Base-by-base conservation (phyloP, 257 asterid genomes). In the Scutellaria minor region DNA sequence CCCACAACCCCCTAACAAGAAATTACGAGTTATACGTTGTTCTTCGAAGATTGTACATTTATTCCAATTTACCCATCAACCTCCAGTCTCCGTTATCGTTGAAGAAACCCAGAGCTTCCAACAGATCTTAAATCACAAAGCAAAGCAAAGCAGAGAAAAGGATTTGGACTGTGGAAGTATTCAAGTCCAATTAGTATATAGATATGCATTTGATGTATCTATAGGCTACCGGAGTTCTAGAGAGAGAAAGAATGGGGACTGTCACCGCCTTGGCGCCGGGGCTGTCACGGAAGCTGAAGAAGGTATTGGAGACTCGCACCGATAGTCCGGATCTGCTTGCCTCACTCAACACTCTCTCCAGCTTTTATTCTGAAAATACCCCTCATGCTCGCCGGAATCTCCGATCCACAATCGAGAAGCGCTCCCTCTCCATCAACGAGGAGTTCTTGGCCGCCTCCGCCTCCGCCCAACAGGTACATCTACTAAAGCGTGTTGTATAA, bases 201-300 rank as follows among this genome's bases (percentile, higher is more conserved):
- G 14, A 45, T 57, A 14, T 55, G n/a, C 64, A 46, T 9, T 66
- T 58, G 6, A 66, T 75, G 75, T 64, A 73, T 73, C 57, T 58
- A 35, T 79, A 64, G 62, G 63, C 76, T 37, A 66, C 81, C 77
- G 78, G 78, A 60, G 7, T 67, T 40, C 56, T 71, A 31, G 44
- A 47, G 66, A 73, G 71, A 66, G 70, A 70, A 61, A 70, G 78
- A 63, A 90, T 90, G 98, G 96, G 92, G 83, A 86, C 93, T 63
- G 85, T 88, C 78, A 83, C 95, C 83, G 97, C 97, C 75, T 82
- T 94, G 88, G 99, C 99, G 78, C 99, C 99, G 83, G 99, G 99
- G 65, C 90, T 94, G 64, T 88, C 99, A 6, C 87, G 99, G 89
- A 94, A 94, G 93, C 96, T 94, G 85, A 94, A 94, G 91, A 94